Evolutionary conservation across 768 basidiomycete species (phyloP), one percentile per base, ranked within the genome.

Genomic region (Suillus clintonianus): DNA sequence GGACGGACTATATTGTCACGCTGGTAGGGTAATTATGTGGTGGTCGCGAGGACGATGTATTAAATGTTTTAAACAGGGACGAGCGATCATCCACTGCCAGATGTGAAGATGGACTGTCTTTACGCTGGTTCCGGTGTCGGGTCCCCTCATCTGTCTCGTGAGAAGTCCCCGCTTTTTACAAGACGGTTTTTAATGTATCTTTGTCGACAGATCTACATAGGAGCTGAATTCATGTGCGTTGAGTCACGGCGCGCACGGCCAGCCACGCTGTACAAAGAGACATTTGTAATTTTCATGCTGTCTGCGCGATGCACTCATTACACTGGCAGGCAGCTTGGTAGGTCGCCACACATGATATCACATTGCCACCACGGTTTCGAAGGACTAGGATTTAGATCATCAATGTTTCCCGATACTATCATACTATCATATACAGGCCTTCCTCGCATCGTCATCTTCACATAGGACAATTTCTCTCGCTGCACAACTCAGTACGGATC

Each of bases 91-190:
- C 63, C 37, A 8, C 71, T 76, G 3, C 60, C 61, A 11, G 41
- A 62, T 9, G 71, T 76, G 6, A 55, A 70, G 4, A 68, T 70
- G 69, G 17, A 69, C 7, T 59, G 51, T 22, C 14, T 65, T 64
- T 76, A 75, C 42, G 69, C 65, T 19, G 51, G 51, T 19, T 53
- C 51, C 6, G 13, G 30, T 45, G 1, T 45, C 2, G 8, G 27
- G 34, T 43, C 11, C 19, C 37, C 15, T 32, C 9, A 42, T 59
- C 19, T 24, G 10, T 30, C 22, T 45, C 11, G 42, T 43, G 19
- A 43, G 17, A 43, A 19, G 8, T 8, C n/a, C 5, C n/a, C 11
- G 5, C 11, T 13, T 45, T 2, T 13, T 10, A 45, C 22, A 22
- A 43, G 42, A 43, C 19, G 4, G 11, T 43, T 22, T 1, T 45